phyloP scores from a whole-genome alignment of 768 basidiomycete species.

The Rhizopogon vinicolor region DNA sequence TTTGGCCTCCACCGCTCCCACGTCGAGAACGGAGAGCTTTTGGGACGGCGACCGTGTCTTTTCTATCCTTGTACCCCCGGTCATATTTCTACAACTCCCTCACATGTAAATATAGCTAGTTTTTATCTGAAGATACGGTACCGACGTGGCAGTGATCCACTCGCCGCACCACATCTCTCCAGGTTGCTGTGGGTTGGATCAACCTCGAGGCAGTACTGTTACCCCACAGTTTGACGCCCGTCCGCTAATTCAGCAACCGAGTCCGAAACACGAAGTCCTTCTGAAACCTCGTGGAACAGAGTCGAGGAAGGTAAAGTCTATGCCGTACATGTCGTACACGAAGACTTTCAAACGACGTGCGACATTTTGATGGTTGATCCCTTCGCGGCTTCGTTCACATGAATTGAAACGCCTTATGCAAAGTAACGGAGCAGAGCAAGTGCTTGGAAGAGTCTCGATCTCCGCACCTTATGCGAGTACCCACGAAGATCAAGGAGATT shows the following conservation, averaged over 20 bases:
- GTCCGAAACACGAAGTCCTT: not conserved
- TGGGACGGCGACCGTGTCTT: constrained; percentile 4
- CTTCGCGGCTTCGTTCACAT: constrained; percentile 4
- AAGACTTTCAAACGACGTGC: not conserved
- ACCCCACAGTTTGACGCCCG: constrained; percentile 5
- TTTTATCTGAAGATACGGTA: constrained; percentile 3
- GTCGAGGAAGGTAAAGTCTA: not conserved
- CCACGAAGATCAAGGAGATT: constrained; percentile 19
- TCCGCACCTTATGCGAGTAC: constrained; percentile 13
- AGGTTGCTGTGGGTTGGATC: not conserved
- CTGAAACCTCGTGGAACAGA: not conserved
- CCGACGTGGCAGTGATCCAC: constrained; percentile 9
- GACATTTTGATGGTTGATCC: not conserved
- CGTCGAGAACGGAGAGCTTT: constrained; percentile 9
- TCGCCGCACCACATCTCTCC: not conserved
- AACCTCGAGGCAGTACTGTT: not conserved
- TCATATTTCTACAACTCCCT: not conserved
- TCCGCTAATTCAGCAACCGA: constrained; percentile 3
- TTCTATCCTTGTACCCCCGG: constrained; percentile 5
- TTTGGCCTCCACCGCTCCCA: constrained; percentile 4
- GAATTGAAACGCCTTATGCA: not conserved
- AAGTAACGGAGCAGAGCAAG: constrained; percentile 5
- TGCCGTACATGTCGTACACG: constrained; percentile 5
- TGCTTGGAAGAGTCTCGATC: constrained; percentile 5
- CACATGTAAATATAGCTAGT: not conserved